Conservation (phyloP, 306 rosid genomes). For the Pyrus betulifolia region DNA sequence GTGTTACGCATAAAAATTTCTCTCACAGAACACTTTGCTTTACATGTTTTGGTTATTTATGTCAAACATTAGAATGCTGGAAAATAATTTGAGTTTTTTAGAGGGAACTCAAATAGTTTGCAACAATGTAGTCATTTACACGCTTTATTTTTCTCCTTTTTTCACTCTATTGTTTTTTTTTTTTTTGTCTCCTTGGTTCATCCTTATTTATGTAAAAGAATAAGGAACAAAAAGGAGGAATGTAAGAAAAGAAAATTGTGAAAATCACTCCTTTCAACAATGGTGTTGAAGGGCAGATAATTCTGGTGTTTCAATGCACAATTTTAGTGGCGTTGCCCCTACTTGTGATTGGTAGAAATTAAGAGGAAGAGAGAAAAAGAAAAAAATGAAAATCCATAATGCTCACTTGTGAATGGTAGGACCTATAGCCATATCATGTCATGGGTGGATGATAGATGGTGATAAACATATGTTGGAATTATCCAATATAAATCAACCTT, state of each 20-base stretch:
- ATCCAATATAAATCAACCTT: too few species aligned
- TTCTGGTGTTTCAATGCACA: neutral
- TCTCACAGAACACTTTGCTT: neutral
- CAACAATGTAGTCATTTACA: neutral
- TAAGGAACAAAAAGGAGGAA: neutral
- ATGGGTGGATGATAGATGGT: neutral
- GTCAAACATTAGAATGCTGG: neutral
- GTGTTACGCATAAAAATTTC: neutral
- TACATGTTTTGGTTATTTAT: neutral
- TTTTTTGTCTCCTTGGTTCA: neutral
- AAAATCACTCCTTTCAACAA: neutral
- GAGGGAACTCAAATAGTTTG: neutral
- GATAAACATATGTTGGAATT: too few species aligned
- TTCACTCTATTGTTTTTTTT: too few species aligned
- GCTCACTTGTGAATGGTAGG: neutral
- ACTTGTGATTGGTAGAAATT: too few species aligned
- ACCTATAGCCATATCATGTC: neutral
- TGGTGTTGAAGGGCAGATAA: too few species aligned
- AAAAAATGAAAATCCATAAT: too few species aligned
- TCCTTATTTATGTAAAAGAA: neutral
- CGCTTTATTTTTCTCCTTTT: neutral
- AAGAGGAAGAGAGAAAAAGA: neutral
- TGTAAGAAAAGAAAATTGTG: neutral
- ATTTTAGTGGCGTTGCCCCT: neutral
- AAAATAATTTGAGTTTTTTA: neutral